These are phyloP conservation scores for Eucalyptus sp. DNA, from an alignment of 345 rosid species.

Conservation along the genomic window DNA sequence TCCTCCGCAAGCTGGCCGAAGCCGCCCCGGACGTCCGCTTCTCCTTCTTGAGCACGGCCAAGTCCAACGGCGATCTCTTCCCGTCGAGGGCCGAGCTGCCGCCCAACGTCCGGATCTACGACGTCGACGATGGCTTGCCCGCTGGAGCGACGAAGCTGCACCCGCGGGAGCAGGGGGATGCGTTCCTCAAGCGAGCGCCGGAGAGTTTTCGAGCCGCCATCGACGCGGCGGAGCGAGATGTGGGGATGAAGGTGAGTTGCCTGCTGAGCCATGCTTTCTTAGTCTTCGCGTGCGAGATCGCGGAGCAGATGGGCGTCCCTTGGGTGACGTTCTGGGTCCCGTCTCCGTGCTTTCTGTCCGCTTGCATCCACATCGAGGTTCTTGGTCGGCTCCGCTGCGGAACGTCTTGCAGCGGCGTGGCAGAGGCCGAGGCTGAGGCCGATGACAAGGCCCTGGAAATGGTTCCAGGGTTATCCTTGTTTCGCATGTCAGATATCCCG, in stretches of 20 bases:
- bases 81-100: background rate
- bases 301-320: constrained; percentile 9
- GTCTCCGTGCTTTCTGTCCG: constrained; percentile 21
- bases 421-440: background rate
- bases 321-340: constrained; percentile 39
- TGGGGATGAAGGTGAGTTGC: constrained; percentile 4
- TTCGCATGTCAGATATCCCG: background rate
- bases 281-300: constrained; percentile 14
- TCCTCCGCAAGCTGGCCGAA: constrained; percentile 6
- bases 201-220: constrained; percentile 6
- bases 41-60: constrained; percentile 3
- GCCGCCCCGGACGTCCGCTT: background rate
- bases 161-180: background rate
- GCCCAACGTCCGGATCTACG: background rate
- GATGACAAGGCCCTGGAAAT: background rate
- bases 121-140: constrained; percentile 9
- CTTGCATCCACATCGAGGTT: constrained; percentile 22
- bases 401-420: background rate
- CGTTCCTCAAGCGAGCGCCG: constrained; percentile 22
- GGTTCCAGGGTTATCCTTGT: background rate
- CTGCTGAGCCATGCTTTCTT: constrained; percentile 32
- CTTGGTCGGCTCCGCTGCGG: background rate
- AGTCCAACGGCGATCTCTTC: background rate
- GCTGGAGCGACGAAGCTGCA: background rate
- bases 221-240: background rate